Percentiles rank a stretch among this genome's conserved stretches.
These are phyloP conservation scores for Saccharum officinarum DNA, from an alignment of 176 grass and related monocot genomes.

Conservation along the genomic window DNA sequence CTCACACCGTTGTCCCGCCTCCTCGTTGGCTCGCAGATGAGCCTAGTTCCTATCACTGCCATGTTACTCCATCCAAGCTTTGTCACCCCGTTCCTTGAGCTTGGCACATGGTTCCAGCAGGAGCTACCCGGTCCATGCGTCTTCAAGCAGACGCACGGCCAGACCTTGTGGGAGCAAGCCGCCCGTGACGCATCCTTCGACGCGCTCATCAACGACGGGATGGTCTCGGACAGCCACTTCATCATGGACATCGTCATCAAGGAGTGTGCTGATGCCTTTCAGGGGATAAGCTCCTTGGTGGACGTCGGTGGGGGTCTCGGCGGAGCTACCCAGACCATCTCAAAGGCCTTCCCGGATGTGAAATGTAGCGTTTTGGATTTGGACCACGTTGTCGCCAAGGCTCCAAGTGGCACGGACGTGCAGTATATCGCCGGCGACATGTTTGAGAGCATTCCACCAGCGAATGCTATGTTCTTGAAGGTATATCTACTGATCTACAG, in stretches of 20 bases:
- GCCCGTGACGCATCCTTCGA: not conserved
- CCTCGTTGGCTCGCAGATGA: not conserved
- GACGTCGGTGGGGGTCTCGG: conserved; percentile 57
- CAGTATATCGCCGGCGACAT: conserved; percentile 48
- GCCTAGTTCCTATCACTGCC: not conserved
- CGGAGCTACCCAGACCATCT: conserved; percentile 7
- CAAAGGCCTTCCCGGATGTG: conserved; percentile 36
- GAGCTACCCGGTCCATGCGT: not conserved
- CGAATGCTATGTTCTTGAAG: conserved; percentile 56
- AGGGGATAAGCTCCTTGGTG: conserved; percentile 38
- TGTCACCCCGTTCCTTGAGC: not conserved
- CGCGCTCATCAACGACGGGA: conserved; percentile 29
- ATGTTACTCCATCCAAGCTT: not conserved
- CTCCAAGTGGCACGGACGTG: conserved; percentile 10
- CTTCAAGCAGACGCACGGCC: too few relatives aligned
- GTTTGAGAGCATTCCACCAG: conserved; percentile 51
- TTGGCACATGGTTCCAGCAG: conserved; percentile 22
- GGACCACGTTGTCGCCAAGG: conserved; percentile 35
- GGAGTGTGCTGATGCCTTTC: conserved; percentile 10
- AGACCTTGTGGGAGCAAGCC: too few relatives aligned
- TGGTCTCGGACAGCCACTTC: conserved; percentile 33
- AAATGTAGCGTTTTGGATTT: conserved; percentile 54
- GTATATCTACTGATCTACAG: conserved; percentile 28
- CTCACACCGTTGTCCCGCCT: conserved; percentile 27
- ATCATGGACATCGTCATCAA: conserved; percentile 14